Conservation (phyloP, 139 green algal species). For the Axilococcus clingmanii region DNA sequence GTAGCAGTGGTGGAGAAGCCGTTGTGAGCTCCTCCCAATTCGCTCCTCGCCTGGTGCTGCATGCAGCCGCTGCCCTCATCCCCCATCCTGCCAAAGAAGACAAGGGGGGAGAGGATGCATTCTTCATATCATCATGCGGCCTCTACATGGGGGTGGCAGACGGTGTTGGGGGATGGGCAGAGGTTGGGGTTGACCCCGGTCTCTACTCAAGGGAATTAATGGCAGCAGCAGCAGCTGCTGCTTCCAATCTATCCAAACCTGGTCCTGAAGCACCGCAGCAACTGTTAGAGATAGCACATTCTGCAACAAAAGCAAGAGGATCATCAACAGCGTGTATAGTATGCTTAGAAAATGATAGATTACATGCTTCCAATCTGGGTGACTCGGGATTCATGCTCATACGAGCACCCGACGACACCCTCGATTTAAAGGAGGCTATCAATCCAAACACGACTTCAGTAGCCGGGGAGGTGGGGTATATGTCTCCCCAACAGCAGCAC, state of each 20-base stretch:
- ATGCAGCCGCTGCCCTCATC: conserved; percentile 55
- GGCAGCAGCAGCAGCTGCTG: conserved; percentile 40
- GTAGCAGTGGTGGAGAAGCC: no score
- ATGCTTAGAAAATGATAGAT: conserved; percentile 43
- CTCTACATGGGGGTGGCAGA: conserved; percentile 68
- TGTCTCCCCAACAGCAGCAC: conserved; percentile 88
- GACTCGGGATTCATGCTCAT: conserved; percentile 58
- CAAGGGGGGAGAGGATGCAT: conserved; percentile 75
- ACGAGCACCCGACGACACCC: background rate
- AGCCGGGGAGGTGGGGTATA: conserved; percentile 58
- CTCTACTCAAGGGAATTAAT: conserved; percentile 74
- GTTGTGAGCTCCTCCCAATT: no score
- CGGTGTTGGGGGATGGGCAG: conserved; percentile 76
- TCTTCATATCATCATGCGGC: conserved; percentile 54
- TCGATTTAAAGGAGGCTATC: conserved; percentile 29
- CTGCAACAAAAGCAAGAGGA: conserved; percentile 27
- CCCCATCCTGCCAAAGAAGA: conserved; percentile 73
- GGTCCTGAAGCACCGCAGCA: conserved; percentile 29
- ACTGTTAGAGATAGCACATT: conserved; percentile 37
- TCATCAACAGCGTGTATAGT: conserved; percentile 77
- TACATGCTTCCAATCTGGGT: conserved; percentile 77
- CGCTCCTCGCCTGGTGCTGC: conserved; percentile 9
- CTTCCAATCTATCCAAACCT: conserved; percentile 13
- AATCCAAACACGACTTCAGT: no score
- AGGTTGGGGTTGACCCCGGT: conserved; percentile 66